Conservation (phyloP, 1,284 basidiomycete species). For the Cryptococcus sp. region DNA sequence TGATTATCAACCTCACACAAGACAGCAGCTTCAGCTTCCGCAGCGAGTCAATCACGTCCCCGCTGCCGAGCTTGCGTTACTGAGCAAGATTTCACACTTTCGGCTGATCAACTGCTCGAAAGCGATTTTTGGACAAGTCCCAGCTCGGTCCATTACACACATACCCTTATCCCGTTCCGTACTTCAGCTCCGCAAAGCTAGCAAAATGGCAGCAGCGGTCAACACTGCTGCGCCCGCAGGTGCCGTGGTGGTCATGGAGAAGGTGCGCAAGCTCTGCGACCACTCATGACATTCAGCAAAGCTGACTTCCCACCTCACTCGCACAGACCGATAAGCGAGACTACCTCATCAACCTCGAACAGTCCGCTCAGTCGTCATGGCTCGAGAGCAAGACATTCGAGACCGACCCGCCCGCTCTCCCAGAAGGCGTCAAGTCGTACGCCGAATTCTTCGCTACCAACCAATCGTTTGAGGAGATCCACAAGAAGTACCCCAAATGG, state of each 20-base stretch:
- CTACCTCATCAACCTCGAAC: slow-evolving; percentile 77
- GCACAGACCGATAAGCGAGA: slow-evolving; percentile 88
- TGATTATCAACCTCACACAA: too few relatives aligned
- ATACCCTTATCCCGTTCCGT: not conserved
- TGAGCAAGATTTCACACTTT: slow-evolving; percentile 15
- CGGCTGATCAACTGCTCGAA: slow-evolving; percentile 8
- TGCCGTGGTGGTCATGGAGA: slow-evolving; percentile 50
- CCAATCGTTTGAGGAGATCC: slow-evolving; percentile 56
- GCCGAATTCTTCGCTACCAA: slow-evolving; percentile 55
- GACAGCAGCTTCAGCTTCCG: too few relatives aligned
- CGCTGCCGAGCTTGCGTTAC: too few relatives aligned
- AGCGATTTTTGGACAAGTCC: slow-evolving; percentile 1
- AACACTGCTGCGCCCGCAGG: slow-evolving; percentile 34
- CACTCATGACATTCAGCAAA: not conserved
- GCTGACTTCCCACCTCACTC: slow-evolving; percentile 17
- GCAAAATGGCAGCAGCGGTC: slow-evolving; percentile 38
- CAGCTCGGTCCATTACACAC: not conserved
- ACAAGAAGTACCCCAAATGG: slow-evolving; percentile 85
- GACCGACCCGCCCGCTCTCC: slow-evolving; percentile 72
- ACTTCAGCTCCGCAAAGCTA: not conserved
- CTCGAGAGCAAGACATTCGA: slow-evolving; percentile 66
- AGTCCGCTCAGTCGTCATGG: slow-evolving; percentile 82
- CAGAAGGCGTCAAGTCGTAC: slow-evolving; percentile 67
- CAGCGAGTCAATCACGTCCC: too few relatives aligned
- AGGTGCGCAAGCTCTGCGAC: slow-evolving; percentile 30